These are phyloP conservation scores for Candida buenavistaensis DNA, from an alignment of 1,139 yeast genomes.

Conservation along the genomic window DNA sequence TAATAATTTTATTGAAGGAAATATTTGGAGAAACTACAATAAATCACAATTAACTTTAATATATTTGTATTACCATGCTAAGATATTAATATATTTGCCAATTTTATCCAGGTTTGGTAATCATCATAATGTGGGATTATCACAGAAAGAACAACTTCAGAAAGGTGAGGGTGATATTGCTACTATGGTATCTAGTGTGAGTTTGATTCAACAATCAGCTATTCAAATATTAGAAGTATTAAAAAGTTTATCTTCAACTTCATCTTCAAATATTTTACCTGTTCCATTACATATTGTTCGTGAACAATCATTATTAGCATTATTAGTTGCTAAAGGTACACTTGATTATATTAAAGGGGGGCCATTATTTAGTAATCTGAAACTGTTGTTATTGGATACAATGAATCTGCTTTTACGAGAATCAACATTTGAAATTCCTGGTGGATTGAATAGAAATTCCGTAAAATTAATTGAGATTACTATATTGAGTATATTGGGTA, in stretches of 20 bases:
- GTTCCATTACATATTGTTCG: conserved; percentile 73
- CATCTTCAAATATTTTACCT: conserved; percentile 49
- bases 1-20: conserved; percentile 18
- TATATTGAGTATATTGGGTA: conserved; percentile 50
- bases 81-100: conserved; percentile 77
- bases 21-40: conserved; percentile 28
- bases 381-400: conserved; percentile 50
- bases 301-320: conserved; percentile 64
- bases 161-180: conserved; percentile 29
- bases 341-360: conserved; percentile 86
- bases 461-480: conserved; percentile 58
- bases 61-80: conserved; percentile 75
- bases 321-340: conserved; percentile 76
- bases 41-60: conserved; percentile 62
- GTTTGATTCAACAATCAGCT: conserved; percentile 75
- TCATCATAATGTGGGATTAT: conserved; percentile 47
- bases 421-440: conserved; percentile 54
- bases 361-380: conserved; percentile 70
- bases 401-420: conserved; percentile 51
- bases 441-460: conserved; percentile 58
- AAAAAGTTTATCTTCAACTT: conserved; percentile 46
- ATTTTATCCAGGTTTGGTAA: conserved; percentile 53
- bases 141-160: conserved; percentile 36
- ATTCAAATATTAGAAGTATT: conserved; percentile 63
- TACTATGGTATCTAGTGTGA: conserved; percentile 38